These are phyloP conservation scores for Alternaria incomplexa DNA, from an alignment of 2,329 filamentous ascomycete species.

Conservation along the genomic window DNA sequence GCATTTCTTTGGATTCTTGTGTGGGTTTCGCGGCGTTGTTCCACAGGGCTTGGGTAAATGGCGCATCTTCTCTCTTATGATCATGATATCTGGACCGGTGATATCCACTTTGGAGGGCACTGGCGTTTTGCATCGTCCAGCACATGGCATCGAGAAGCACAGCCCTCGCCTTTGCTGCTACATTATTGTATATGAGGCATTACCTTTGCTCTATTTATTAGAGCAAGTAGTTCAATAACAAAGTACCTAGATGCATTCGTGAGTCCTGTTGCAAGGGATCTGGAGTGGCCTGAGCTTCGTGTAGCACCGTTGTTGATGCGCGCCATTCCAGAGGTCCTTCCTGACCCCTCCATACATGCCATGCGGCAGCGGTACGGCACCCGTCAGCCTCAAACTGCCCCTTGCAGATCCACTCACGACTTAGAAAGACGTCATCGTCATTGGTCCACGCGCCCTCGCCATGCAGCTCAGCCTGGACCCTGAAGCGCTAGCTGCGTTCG, in stretches of 20 bases:
- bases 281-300: background rate
- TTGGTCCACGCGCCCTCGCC: constrained; percentile 27
- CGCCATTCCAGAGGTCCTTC: background rate
- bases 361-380: constrained; percentile 7
- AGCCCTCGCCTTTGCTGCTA: background rate
- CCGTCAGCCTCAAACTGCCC: constrained; percentile 11
- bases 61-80: background rate
- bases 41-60: background rate
- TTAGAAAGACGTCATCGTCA: constrained; percentile 23
- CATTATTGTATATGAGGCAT: background rate
- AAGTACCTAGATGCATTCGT: background rate
- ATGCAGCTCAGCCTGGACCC: constrained; percentile 34
- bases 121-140: constrained; percentile 11
- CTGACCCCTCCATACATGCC: background rate
- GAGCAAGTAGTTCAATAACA: background rate
- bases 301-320: background rate
- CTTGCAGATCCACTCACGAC: constrained; percentile 17
- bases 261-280: background rate
- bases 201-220: background rate
- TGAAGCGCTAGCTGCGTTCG: constrained; percentile 23
- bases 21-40: constrained; percentile 7
- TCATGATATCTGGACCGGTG: constrained; percentile 6
- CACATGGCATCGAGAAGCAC: constrained; percentile 8
- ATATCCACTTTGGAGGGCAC: constrained; percentile 1
- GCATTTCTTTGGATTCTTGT: constrained; percentile 28